Percentiles rank a stretch among this genome's conserved stretches.
Conservation (phyloP, 1,284 basidiomycete species). For the Vanrija sp. region DNA sequence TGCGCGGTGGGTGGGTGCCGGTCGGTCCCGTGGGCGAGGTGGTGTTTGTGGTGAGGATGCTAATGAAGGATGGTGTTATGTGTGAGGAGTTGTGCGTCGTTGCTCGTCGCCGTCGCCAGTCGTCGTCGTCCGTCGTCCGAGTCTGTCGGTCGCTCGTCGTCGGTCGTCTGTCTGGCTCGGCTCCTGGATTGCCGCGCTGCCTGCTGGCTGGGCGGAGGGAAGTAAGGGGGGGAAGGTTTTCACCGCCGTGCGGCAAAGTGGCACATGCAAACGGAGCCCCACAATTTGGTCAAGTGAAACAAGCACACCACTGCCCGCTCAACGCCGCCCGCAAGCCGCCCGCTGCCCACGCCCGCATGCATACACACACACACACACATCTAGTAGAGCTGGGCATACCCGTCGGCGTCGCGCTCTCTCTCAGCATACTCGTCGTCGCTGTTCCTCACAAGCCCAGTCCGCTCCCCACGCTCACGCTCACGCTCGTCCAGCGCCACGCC, state of each 20-base stretch:
- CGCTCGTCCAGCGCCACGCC: neutral
- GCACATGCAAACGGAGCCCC: neutral
- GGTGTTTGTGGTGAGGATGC: neutral
- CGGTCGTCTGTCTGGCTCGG: no score
- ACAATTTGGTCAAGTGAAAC: no score
- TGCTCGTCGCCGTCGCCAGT: neutral
- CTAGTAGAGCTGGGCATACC: slow-evolving; percentile 16
- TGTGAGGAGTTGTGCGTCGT: no score
- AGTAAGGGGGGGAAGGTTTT: no score
- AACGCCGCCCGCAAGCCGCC: no score
- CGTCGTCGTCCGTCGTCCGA: neutral
- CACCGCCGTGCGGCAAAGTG: neutral
- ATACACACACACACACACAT: neutral
- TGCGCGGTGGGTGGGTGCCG: neutral
- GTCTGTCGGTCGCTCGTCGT: neutral
- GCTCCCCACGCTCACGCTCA: neutral
- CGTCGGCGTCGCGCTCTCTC: slow-evolving; percentile 6
- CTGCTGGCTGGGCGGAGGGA: neutral
- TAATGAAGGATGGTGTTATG: neutral
- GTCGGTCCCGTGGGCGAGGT: neutral
- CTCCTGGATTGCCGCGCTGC: neutral
- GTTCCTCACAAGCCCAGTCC: neutral
- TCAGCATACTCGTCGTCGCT: neutral
- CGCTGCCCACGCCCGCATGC: no score
- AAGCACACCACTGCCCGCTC: no score